These are phyloP conservation scores for Rhododendron molle DNA, from an alignment of 148 eudicot genomes.

Conservation along the genomic window DNA sequence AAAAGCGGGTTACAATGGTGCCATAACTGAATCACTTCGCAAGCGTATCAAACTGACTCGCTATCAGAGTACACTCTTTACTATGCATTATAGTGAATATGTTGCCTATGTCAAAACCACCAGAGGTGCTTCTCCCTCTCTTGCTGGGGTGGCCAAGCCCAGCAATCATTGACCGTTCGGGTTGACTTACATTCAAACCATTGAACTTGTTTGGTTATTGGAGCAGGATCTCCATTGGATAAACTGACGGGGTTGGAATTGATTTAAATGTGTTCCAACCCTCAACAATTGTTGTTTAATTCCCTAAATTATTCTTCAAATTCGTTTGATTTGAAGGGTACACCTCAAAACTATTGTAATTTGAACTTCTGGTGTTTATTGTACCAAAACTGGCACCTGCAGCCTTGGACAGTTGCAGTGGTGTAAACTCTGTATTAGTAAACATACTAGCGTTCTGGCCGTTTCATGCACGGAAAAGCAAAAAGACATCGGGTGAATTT, in stretches of 20 bases:
- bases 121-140: constrained; percentile 54
- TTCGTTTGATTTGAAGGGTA: constrained; percentile 15
- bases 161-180: constrained; percentile 18
- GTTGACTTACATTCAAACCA: background rate
- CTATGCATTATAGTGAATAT: constrained; percentile 74
- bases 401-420: background rate
- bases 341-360: background rate
- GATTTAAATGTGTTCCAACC: constrained; percentile 13
- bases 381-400: background rate
- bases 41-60: constrained; percentile 67
- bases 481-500: too few species aligned
- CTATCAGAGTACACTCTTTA: constrained; percentile 79
- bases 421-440: background rate
- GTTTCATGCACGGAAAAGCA: too few species aligned
- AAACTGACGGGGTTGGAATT: constrained; percentile 9
- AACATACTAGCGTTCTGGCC: too few species aligned
- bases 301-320: constrained; percentile 15
- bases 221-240: background rate
- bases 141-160: constrained; percentile 50
- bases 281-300: background rate
- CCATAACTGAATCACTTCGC: constrained; percentile 63
- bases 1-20: constrained; percentile 74
- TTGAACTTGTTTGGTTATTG: constrained; percentile 12
- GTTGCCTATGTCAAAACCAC: constrained; percentile 53
- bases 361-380: background rate